Conservation (phyloP, 371 early-diverging fungal genomes). For the Zychaea mexicana region DNA sequence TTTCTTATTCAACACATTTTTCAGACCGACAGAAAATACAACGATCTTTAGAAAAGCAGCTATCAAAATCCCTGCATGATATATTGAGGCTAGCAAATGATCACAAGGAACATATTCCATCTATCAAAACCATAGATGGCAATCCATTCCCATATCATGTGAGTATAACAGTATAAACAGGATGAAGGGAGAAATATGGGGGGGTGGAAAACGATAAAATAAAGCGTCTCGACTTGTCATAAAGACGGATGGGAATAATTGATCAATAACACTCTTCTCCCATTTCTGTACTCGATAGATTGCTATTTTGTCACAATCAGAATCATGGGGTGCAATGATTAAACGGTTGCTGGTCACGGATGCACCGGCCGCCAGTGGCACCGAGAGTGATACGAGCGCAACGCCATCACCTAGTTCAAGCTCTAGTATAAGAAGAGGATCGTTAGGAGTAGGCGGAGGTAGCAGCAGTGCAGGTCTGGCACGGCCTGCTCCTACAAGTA, state of each 20-base stretch:
- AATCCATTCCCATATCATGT: slow-evolving; percentile 91
- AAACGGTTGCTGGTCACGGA: slow-evolving; percentile 45
- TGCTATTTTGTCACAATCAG: slow-evolving; percentile 39
- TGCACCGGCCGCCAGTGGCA: slow-evolving; percentile 17
- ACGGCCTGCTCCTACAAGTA: background rate
- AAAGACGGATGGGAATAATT: no score
- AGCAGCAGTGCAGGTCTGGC: background rate
- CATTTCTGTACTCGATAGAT: no score
- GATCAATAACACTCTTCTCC: background rate
- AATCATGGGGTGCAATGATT: slow-evolving; percentile 48
- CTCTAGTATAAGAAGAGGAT: background rate
- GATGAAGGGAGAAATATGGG: background rate
- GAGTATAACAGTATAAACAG: background rate
- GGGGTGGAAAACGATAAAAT: no score
- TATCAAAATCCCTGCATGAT: slow-evolving; percentile 52
- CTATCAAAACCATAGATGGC: slow-evolving; percentile 77
- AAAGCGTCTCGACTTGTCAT: no score
- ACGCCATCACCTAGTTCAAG: slow-evolving; percentile 2
- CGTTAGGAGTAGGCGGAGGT: background rate
- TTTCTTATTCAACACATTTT: background rate
- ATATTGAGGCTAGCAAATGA: slow-evolving; percentile 78
- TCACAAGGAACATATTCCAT: slow-evolving; percentile 89
- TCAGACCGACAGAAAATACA: slow-evolving; percentile 41
- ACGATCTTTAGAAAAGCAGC: slow-evolving; percentile 42
- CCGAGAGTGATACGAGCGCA: slow-evolving; percentile 1